These are phyloP conservation scores for Drosera capensis DNA, from an alignment of 148 eudicot genomes.

Conservation along the genomic window DNA sequence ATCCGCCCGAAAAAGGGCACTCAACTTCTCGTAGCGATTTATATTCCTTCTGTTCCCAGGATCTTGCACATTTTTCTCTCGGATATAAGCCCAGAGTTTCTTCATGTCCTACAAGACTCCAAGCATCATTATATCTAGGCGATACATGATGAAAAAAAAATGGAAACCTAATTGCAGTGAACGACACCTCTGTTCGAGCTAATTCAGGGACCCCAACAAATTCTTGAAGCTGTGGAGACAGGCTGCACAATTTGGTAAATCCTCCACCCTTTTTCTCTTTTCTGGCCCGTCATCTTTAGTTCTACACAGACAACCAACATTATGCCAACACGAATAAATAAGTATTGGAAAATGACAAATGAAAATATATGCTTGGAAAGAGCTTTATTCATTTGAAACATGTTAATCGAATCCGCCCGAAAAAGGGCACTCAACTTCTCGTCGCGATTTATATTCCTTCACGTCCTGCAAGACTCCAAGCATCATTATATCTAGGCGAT, in stretches of 20 bases:
- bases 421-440: conserved; percentile 33
- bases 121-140: background rate
- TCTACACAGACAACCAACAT: conserved; percentile 11
- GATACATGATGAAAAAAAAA: background rate
- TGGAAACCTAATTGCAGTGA: background rate
- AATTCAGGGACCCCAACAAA: conserved; percentile 42
- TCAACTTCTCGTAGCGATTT: conserved; percentile 37
- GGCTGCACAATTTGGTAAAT: conserved; percentile 35
- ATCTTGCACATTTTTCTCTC: conserved; percentile 47
- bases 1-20: conserved; percentile 34
- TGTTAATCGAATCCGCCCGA: conserved; percentile 35
- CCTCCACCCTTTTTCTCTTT: conserved; percentile 29
- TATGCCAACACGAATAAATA: background rate
- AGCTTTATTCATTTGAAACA: conserved; percentile 61
- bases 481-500: background rate
- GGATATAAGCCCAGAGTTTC: conserved; percentile 54
- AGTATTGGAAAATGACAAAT: background rate
- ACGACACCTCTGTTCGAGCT: conserved; percentile 52
- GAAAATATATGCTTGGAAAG: too few relatives aligned
- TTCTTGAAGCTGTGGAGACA: conserved; percentile 53
- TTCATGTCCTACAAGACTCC: conserved; percentile 74
- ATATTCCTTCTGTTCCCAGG: conserved; percentile 40
- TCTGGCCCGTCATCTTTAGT: conserved; percentile 9
- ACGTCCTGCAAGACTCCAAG: too few relatives aligned
- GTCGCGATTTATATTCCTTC: conserved; percentile 41